A percentile compares a stretch with the other conserved stretches of the same genome.
phyloP scores from a whole-genome alignment of 495 filamentous ascomycete species.

The Glonium stellatum region DNA sequence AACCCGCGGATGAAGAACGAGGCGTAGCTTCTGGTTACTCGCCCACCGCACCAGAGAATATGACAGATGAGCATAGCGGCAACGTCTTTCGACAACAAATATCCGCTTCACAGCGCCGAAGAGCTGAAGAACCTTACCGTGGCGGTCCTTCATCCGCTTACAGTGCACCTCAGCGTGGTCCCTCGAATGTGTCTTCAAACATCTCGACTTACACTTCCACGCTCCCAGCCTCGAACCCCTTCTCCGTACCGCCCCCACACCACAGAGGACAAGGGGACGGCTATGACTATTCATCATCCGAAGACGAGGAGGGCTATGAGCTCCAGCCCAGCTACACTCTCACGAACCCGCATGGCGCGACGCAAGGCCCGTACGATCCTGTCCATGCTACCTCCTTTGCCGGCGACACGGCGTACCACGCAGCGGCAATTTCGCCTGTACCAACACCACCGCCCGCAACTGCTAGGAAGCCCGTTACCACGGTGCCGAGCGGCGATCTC shows the following conservation, averaged over 20 bases:
- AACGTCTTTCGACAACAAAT: slow-evolving; percentile 34
- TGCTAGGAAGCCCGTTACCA: neutral
- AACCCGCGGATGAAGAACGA: slow-evolving; percentile 20
- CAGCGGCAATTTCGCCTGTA: neutral
- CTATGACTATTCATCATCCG: slow-evolving; percentile 28
- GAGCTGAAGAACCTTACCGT: slow-evolving; percentile 6
- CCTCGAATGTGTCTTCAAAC: slow-evolving; percentile 13
- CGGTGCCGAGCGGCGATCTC: neutral
- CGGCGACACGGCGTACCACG: neutral
- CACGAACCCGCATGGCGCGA: slow-evolving; percentile 11
- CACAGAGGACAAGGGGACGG: slow-evolving; percentile 11
- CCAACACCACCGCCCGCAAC: neutral
- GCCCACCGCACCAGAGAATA: slow-evolving; percentile 9
- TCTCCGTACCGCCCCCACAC: neutral
- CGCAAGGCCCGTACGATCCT: neutral
- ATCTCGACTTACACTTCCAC: slow-evolving; percentile 12
- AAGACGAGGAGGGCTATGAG: slow-evolving; percentile 29
- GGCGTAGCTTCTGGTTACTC: slow-evolving; percentile 15
- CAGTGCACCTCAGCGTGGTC: slow-evolving; percentile 7
- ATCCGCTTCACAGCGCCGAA: slow-evolving; percentile 20
- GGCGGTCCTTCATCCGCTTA: slow-evolving; percentile 3
- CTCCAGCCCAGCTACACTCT: slow-evolving; percentile 27
- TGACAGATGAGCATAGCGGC: slow-evolving; percentile 5
- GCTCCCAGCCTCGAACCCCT: slow-evolving; percentile 19
- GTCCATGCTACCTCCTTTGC: neutral